Evolutionary conservation across 202 grass and related monocot genomes (phyloP), one percentile per base, ranked within the genome.

Genomic region (Dendrocalamus latiflorus): DNA sequence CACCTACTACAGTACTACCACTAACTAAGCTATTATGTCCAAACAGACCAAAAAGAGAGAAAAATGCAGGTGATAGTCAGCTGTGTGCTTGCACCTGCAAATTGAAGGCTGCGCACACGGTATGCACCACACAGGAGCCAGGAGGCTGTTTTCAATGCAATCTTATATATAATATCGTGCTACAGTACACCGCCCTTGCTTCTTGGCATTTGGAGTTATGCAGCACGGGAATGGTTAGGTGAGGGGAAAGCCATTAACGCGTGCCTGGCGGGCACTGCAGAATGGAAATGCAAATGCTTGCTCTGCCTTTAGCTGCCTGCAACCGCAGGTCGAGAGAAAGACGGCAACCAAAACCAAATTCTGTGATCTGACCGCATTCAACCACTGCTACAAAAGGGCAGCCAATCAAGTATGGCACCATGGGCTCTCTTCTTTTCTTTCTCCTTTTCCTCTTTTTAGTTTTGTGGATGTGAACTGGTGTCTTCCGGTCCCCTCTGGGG

Each of bases 161-260:
- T n/a, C n/a, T n/a, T n/a, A n/a, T n/a, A n/a, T n/a, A n/a, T n/a
- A n/a, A n/a, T n/a, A n/a, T n/a, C n/a, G n/a, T n/a, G n/a, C n/a
- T n/a, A 48, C 16, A 75, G 18, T 6, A 37, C 61, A 45, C 36
- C 5, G 9, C 34, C 11, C 17, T 47, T 26, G 38, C 21, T 51
- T 11, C 64, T 18, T 81, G 78, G 62, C 71, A 28, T 61, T 50
- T 76, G 84, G 70, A 86, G 70, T 42, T 72, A 59, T 49, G 57
- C 26, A 22, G 57, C 65, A 65, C 58, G 74, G 58, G 58, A 78
- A 25, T 73, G 58, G 58, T 88, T 84, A 0, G 68, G 75, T 80
- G 43, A 75, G 69, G 4, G 5, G 28, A 1, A n/a, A 24, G 55
- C 43, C 64, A 81, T 59, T 69, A 37, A 77, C 63, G 38, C 60